These are phyloP conservation scores for Phytophthora kernoviae DNA, from an alignment of 352 stramenopile species.

Conservation along the genomic window DNA sequence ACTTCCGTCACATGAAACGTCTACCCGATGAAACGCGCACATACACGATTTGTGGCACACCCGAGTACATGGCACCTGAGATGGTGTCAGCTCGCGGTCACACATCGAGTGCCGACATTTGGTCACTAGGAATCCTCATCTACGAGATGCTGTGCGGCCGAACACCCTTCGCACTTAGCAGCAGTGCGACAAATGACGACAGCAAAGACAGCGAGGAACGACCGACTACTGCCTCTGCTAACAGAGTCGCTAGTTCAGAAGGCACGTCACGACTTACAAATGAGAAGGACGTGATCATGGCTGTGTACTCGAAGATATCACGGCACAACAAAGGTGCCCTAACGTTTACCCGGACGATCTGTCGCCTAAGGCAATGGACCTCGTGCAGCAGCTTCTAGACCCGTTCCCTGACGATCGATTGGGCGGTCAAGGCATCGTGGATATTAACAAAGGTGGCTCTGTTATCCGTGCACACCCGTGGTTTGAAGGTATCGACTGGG, in stretches of 20 bases:
- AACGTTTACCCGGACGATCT: conserved; percentile 55
- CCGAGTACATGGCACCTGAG: conserved; percentile 90
- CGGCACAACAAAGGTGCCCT: conserved; percentile 70
- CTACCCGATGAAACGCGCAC: conserved; percentile 81
- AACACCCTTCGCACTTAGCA: conserved; percentile 70
- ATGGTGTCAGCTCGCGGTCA: conserved; percentile 87
- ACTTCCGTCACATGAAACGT: conserved; percentile 89
- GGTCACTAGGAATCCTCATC: conserved; percentile 84
- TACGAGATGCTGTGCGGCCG: conserved; percentile 88
- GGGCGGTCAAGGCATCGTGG: conserved; percentile 73
- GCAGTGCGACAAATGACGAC: conserved; percentile 10
- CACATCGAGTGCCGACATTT: conserved; percentile 80
- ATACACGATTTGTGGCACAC: conserved; percentile 89
- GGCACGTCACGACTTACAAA: conserved; percentile 32
- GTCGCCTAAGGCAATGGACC: conserved; percentile 54
- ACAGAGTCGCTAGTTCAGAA: background rate
- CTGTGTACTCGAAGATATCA: conserved; percentile 88
- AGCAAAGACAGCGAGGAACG: conserved; percentile 39
- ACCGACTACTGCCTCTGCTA: background rate
- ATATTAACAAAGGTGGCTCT: conserved; percentile 79
- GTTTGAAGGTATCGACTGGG: conserved; percentile 82
- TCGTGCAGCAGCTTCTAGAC: conserved; percentile 75
- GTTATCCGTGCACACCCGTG: conserved; percentile 82
- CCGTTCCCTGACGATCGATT: conserved; percentile 71
- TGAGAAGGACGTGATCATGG: conserved; percentile 86